A percentile compares a stretch with the other conserved stretches of the same genome.
phyloP scores from a whole-genome alignment of 148 eudicot genomes.

The Rhododendron griersonianum region DNA sequence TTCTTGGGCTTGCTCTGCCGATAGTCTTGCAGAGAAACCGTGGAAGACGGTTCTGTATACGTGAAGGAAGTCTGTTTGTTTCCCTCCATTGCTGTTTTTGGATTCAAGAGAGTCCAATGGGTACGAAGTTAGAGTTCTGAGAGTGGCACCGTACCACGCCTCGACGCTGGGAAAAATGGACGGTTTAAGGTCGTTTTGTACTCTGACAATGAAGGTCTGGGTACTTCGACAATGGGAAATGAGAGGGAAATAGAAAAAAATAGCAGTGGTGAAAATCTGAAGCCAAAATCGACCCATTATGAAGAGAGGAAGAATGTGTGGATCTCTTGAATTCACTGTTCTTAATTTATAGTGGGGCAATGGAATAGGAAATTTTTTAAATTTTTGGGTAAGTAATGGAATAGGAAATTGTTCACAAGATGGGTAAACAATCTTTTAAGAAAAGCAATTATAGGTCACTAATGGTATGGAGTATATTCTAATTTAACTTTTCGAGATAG shows the following conservation, averaged over 20 bases:
- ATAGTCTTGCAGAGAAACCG: constrained; percentile 41
- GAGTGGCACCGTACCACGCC: constrained; percentile 44
- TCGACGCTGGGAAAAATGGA: constrained; percentile 30
- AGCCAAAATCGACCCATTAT: neutral
- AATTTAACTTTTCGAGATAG: neutral
- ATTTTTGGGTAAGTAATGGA: too few species aligned
- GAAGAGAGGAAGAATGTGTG: neutral
- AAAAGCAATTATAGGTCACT: too few species aligned
- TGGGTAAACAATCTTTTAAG: too few species aligned
- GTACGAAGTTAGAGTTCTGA: constrained; percentile 24
- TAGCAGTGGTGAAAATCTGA: neutral
- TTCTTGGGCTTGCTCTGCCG: constrained; percentile 25
- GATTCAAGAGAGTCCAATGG: neutral
- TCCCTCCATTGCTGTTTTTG: neutral
- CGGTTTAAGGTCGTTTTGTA: constrained; percentile 41
- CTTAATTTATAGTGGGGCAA: too few species aligned
- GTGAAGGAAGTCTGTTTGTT: constrained; percentile 21
- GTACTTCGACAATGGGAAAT: neutral
- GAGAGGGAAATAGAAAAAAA: constrained; percentile 2
- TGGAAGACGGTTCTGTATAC: constrained; percentile 41
- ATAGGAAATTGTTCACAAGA: neutral
- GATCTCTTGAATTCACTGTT: neutral
- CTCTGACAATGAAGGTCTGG: constrained; percentile 36
- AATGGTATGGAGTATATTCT: too few species aligned
- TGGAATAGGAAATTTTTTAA: too few species aligned